These are phyloP conservation scores for Calonectria naviculata DNA, from an alignment of 2,329 filamentous ascomycete genomes.

Conservation along the genomic window DNA sequence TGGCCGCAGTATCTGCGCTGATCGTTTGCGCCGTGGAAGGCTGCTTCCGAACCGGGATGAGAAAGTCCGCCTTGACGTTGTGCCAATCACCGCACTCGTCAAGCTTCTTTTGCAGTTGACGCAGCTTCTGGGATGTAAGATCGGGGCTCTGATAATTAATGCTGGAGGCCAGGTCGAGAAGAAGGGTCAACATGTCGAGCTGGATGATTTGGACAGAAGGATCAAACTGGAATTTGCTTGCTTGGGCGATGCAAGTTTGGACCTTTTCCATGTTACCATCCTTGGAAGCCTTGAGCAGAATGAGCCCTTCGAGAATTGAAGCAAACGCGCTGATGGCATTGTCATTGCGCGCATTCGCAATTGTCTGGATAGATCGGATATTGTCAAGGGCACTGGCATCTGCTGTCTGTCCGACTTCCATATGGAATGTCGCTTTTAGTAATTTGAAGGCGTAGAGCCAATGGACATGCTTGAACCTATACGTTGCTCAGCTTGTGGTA, in stretches of 20 bases:
- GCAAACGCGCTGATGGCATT: slow-evolving; percentile 73
- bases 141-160: slow-evolving; percentile 72
- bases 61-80: slow-evolving; percentile 58
- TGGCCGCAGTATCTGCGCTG: slow-evolving; percentile 66
- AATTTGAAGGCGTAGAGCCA: slow-evolving; percentile 86
- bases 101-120: slow-evolving; percentile 69
- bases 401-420: slow-evolving; percentile 68
- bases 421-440: slow-evolving; percentile 75
- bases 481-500: slow-evolving; percentile 22
- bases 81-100: slow-evolving; percentile 67
- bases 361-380: slow-evolving; percentile 69
- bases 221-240: slow-evolving; percentile 77
- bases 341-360: slow-evolving; percentile 71
- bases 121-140: slow-evolving; percentile 68
- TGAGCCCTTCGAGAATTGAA: slow-evolving; percentile 75
- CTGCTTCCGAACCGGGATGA: slow-evolving; percentile 67
- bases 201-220: slow-evolving; percentile 71
- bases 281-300: slow-evolving; percentile 72
- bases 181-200: slow-evolving; percentile 72
- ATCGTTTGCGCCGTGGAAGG: slow-evolving; percentile 60
- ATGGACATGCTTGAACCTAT: slow-evolving; percentile 71
- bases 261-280: slow-evolving; percentile 76
- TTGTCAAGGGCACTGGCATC: slow-evolving; percentile 76
- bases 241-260: slow-evolving; percentile 79
- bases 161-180: slow-evolving; percentile 77